Percentiles rank a stretch among this genome's conserved stretches.
Evolutionary conservation across 2,329 filamentous ascomycete genomes (phyloP).

Genomic region (Pseudocercospora vitis): DNA sequence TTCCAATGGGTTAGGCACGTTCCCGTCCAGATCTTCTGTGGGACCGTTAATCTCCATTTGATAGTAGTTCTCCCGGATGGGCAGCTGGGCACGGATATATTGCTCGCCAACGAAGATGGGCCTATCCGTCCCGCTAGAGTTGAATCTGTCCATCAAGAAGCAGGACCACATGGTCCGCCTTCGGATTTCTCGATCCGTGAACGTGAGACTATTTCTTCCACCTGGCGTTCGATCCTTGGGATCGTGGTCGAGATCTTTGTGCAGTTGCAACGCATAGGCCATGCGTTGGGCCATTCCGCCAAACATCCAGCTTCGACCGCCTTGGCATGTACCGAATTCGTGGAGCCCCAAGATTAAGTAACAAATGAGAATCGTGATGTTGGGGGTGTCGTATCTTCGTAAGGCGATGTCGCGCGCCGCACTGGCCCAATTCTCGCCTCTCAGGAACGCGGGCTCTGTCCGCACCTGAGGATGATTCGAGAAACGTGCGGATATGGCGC

Average conservation of each 20-base stretch:
- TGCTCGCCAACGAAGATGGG: slow-evolving; percentile 90
- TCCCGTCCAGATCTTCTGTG: slow-evolving; percentile 78
- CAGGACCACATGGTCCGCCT: slow-evolving; percentile 97
- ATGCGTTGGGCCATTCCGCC: slow-evolving; percentile 94
- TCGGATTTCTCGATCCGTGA: slow-evolving; percentile 89
- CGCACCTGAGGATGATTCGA: slow-evolving; percentile 81
- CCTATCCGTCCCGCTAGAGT: slow-evolving; percentile 89
- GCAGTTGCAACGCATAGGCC: slow-evolving; percentile 92
- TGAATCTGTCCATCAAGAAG: slow-evolving; percentile 96
- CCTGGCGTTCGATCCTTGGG: slow-evolving; percentile 28
- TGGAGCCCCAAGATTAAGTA: slow-evolving; percentile 86
- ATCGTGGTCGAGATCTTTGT: slow-evolving; percentile 83
- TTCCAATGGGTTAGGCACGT: slow-evolving; percentile 62
- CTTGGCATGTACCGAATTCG: slow-evolving; percentile 95
- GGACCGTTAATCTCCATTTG: slow-evolving; percentile 85
- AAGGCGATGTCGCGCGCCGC: slow-evolving; percentile 84
- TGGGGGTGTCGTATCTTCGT: slow-evolving; percentile 87
- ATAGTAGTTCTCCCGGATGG: slow-evolving; percentile 86
- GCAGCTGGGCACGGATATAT: slow-evolving; percentile 82
- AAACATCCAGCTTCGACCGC: slow-evolving; percentile 91
- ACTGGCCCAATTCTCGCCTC: slow-evolving; percentile 87
- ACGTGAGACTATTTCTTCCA: slow-evolving; percentile 55
- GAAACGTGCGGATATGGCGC: slow-evolving; percentile 92
- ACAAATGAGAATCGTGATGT: slow-evolving; percentile 92
- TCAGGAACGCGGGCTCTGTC: slow-evolving; percentile 75